A percentile compares a stretch with the other conserved stretches of the same genome.
Conservation (phyloP, 495 filamentous ascomycete genomes). For the Aspergillus carlsbadensis region DNA sequence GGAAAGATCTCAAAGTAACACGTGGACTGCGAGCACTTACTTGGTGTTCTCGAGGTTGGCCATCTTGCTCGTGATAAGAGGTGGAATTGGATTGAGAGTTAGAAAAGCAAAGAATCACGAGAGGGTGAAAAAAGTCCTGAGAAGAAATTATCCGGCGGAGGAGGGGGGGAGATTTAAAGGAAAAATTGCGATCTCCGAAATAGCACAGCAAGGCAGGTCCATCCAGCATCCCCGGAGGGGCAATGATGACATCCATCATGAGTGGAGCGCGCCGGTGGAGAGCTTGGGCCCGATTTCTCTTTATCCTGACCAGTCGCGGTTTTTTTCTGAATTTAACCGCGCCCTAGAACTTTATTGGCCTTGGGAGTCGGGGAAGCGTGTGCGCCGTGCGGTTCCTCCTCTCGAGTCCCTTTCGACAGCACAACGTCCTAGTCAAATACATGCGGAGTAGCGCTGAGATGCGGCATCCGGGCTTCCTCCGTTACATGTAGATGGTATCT, state of each 20-base stretch:
- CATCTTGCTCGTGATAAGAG: conserved; percentile 32
- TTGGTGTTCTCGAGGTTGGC: conserved; percentile 41
- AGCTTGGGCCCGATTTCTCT: background rate
- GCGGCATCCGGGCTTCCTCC: too few relatives aligned
- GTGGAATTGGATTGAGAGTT: background rate
- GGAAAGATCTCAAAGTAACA: background rate
- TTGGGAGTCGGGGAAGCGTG: too few relatives aligned
- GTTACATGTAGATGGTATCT: too few relatives aligned
- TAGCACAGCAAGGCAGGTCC: conserved; percentile 37
- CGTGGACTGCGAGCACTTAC: conserved; percentile 26
- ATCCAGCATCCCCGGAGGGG: conserved; percentile 28
- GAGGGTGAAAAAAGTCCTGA: background rate
- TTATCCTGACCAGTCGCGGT: background rate
- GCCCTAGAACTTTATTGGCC: too few relatives aligned
- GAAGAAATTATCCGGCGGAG: background rate
- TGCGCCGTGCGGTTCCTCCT: too few relatives aligned
- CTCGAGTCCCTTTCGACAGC: too few relatives aligned
- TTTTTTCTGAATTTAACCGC: too few relatives aligned
- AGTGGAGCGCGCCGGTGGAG: background rate
- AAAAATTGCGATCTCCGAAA: background rate
- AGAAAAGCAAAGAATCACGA: background rate
- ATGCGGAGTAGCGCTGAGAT: too few relatives aligned
- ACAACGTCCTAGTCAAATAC: too few relatives aligned
- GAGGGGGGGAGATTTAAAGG: background rate
- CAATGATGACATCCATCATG: conserved; percentile 7